Evolutionary conservation across 1,139 yeast genomes (phyloP).

Genomic region (Yamadazyma jaroonii): DNA sequence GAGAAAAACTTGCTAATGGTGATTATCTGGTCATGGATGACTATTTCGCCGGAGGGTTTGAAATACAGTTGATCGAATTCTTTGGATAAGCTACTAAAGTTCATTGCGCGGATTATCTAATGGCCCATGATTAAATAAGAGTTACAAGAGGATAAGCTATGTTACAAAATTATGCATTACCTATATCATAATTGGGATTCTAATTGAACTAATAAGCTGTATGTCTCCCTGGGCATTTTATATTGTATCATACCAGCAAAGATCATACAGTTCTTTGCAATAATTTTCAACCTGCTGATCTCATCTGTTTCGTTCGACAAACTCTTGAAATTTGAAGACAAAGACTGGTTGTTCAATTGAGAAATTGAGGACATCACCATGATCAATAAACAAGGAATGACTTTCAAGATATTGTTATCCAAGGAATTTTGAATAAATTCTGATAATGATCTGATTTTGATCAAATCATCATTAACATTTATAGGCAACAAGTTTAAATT

Average conservation of each 20-base stretch:
- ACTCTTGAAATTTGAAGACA: constrained; percentile 46
- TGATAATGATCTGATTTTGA: constrained; percentile 35
- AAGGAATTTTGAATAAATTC: constrained; percentile 46
- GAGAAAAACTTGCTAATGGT: constrained; percentile 45
- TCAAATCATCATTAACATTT: constrained; percentile 34
- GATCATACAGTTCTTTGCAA: constrained; percentile 86
- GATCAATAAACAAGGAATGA: constrained; percentile 75
- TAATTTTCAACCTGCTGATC: constrained; percentile 50
- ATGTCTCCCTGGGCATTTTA: constrained; percentile 91
- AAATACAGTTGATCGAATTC: constrained; percentile 25
- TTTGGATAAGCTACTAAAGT: constrained; percentile 16
- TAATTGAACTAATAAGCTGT: constrained; percentile 67
- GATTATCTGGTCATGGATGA: constrained; percentile 44
- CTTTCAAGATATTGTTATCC: constrained; percentile 72
- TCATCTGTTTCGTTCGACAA: constrained; percentile 54
- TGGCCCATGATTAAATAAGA: too few relatives aligned
- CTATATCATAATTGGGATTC: constrained; percentile 45
- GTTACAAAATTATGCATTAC: not conserved
- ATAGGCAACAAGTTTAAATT: constrained; percentile 68
- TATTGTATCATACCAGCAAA: constrained; percentile 96
- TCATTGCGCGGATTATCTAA: not conserved
- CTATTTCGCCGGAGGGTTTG: constrained; percentile 31
- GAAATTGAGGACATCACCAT: constrained; percentile 81
- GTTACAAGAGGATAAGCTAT: not conserved
- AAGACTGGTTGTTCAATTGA: constrained; percentile 51